Percentiles rank a stretch among this genome's conserved stretches.
Evolutionary conservation across 345 rosid species (phyloP).

Genomic region (Linum lewisii): DNA sequence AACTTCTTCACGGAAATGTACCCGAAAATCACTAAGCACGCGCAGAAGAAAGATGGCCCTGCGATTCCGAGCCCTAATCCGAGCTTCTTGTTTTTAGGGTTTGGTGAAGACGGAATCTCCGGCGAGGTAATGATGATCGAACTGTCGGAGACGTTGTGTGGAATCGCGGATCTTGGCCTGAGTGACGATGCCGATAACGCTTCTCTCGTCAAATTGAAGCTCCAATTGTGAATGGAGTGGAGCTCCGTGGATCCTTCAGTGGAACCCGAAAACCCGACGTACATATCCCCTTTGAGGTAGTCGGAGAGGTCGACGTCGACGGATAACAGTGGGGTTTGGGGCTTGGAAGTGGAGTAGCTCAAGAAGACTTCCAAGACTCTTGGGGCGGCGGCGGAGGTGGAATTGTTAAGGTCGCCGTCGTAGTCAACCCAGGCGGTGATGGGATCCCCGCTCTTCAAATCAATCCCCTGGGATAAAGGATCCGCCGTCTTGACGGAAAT

Average conservation of each 20-base stretch:
- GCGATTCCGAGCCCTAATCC: conserved; percentile 78
- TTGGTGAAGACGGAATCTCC: conserved; percentile 23
- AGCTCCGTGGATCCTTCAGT: conserved; percentile 93
- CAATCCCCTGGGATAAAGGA: conserved; percentile 36
- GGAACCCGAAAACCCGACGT: conserved; percentile 82
- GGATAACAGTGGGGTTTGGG: conserved; percentile 41
- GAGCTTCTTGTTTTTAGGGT: conserved; percentile 27
- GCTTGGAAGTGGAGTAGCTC: conserved; percentile 52
- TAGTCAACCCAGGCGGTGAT: conserved; percentile 81
- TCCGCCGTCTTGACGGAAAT: conserved; percentile 59
- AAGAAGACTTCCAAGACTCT: conserved; percentile 50
- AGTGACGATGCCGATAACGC: conserved; percentile 27
- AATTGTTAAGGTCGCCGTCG: conserved; percentile 34
- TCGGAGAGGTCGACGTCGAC: conserved; percentile 56
- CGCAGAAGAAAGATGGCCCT: conserved; percentile 64
- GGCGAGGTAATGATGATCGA: conserved; percentile 33
- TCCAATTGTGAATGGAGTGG: conserved; percentile 71
- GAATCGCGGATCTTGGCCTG: conserved; percentile 35
- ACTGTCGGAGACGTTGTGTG: conserved; percentile 71
- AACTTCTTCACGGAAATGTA: conserved; percentile 51
- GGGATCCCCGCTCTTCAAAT: conserved; percentile 65
- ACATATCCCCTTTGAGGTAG: conserved; percentile 45
- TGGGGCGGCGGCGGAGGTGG: not conserved
- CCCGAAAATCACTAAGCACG: conserved; percentile 36
- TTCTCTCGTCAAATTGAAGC: conserved; percentile 49